Base-by-base conservation (phyloP, 371 early-diverging fungal species). In the Rhizopus delemar region DNA sequence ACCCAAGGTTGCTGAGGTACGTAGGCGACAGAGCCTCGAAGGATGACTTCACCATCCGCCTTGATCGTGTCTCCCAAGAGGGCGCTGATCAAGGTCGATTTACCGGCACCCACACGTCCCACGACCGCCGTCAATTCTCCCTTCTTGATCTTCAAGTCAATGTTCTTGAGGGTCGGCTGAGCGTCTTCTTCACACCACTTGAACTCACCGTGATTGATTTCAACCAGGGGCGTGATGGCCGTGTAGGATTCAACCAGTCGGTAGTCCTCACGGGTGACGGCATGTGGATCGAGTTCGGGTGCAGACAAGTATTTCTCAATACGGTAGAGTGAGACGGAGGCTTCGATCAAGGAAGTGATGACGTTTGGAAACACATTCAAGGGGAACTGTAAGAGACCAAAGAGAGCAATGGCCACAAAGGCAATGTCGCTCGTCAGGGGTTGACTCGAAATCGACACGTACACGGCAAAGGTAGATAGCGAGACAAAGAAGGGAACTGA, bases 1-100 rank as follows among this genome's bases (percentile, higher is more conserved):
- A 99, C 91, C 96, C 96, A 97, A 12, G 99, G 87, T 57, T 84
- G 86, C 70, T 97, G 96, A 9, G 94, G 86, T 0, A 91, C 95
- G 72, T 94, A 96, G 3, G 95, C 95, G 6, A 94, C 83, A 13
- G 82, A 81, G n/a, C 96, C 97, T 32, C 85, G 73, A 2, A 96
- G 59, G 2, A 63, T 70, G 8, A 92, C 88, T 5, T 82, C 73
- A 29, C 96, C 96, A 2, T 73, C 55, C 0, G 73, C 51, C 54
- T 88, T 89, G 56, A 89, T 85, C 81, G 93, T 90, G 62, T 97
- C 95, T 46, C 96, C 97, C 22, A 95, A 75, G 8, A 96, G 66
- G 0, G 93, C 90, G 9, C 89, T 83, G 12, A 95, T 71, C 35
- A 94, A 69, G 2, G 94, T 90, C 12, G 91, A 90, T 65, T 95